Evolutionary conservation across 768 basidiomycete genomes (phyloP).

Genomic region (Leccinum olivaceopallidum): DNA sequence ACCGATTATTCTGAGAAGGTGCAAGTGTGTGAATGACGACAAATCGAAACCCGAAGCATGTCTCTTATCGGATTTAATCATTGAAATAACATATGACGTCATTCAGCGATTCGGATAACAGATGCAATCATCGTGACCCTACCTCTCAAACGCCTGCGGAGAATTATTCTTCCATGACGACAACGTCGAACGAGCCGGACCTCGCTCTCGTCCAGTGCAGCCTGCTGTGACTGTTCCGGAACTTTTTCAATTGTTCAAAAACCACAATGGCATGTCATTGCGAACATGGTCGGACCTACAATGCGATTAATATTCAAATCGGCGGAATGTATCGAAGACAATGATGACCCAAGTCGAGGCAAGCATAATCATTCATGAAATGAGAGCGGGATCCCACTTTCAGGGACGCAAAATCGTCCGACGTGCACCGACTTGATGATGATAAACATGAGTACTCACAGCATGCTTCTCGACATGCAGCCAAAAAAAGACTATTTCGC

Average conservation of each 20-base stretch:
- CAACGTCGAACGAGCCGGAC: no score
- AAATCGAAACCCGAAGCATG: neutral
- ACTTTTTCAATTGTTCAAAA: neutral
- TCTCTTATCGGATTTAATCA: neutral
- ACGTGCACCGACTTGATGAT: neutral
- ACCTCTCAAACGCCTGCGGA: neutral
- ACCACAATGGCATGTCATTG: no score
- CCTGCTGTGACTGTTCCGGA: neutral
- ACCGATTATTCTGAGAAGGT: no score
- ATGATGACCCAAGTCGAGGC: neutral
- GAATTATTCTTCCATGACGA: neutral
- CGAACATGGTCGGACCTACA: neutral
- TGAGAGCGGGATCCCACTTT: neutral
- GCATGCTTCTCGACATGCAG: neutral
- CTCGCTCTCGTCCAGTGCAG: neutral
- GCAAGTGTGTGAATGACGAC: no score
- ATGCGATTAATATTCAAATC: neutral
- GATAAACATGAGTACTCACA: neutral
- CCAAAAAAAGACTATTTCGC: no score
- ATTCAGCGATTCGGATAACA: neutral
- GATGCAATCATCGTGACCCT: neutral
- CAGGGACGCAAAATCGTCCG: neutral
- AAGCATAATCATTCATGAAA: neutral
- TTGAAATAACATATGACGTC: neutral
- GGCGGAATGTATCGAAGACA: neutral